Base-by-base conservation (phyloP, 768 basidiomycete genomes). In the Agaricus subrufescens region DNA sequence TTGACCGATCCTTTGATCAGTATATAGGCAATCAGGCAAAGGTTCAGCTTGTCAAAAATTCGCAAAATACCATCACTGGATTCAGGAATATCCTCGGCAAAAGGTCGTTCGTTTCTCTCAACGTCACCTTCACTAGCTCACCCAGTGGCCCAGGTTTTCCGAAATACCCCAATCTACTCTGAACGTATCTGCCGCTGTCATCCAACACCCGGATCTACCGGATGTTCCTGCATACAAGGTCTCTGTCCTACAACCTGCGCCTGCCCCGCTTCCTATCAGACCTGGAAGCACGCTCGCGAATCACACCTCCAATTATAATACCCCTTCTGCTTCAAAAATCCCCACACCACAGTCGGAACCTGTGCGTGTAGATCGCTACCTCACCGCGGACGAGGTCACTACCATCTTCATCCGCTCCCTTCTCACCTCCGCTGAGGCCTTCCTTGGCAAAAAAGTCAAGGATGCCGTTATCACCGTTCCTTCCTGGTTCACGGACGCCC, bases 1-100 rank as follows among this genome's bases (percentile, higher is more conserved):
- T 27, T 56, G 53, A 34, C 57, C 61, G 50, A 63, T 62, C 31
- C 37, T 34, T 50, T 47, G 37, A 44, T 47, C 67, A 97, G 95
- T 98, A 98, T 74, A 90, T 96, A 50, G 97, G 97, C 58, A 95
- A 91, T 71, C 90, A 93, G 66, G 96, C 95, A 40, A 92, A 87
- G 66, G 87, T 84, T 3, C 97, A 98, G 67, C 86, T 98, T 39
- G 91, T 98, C 12, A 97, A 97, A 74, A 98, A 99, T 70, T 75
- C 89, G 0, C 79, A 86, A 64, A 98, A 99, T 69, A 96, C 95
- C 15, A 94, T 98, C 64, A 85, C 84, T n/a, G 91, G 89, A 1
- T 98, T 98, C 78, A 81, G 95, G 26, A 94, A 97, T 68, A 75
- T 98, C 7, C 76, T 99, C 27, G 96, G 96, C 53, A 91, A 94